A percentile compares a stretch with the other conserved stretches of the same genome.
phyloP scores from a whole-genome alignment of 495 filamentous ascomycete species.

The Penicillium daleae region DNA sequence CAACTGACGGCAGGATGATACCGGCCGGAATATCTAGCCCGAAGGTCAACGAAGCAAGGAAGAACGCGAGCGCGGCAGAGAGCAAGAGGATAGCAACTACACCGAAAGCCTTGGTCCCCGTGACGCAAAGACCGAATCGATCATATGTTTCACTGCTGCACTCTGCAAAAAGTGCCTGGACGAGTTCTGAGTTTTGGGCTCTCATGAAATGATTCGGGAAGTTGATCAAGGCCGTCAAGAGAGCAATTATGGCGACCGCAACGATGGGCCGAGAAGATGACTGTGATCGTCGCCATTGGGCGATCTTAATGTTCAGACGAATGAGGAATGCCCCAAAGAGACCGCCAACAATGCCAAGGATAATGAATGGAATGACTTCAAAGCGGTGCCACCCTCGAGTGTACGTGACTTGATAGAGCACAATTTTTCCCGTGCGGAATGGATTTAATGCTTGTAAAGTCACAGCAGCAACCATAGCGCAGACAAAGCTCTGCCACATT shows the following conservation, averaged over 20 bases:
- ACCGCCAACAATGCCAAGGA: slow-evolving; percentile 88
- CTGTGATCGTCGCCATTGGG: slow-evolving; percentile 71
- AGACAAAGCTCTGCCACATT: slow-evolving; percentile 99
- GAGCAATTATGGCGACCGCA: slow-evolving; percentile 75
- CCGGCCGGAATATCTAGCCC: slow-evolving; percentile 96
- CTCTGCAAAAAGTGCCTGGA: slow-evolving; percentile 90
- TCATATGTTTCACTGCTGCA: slow-evolving; percentile 79
- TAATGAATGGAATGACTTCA: slow-evolving; percentile 84
- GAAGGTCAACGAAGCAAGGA: slow-evolving; percentile 87
- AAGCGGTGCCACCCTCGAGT: slow-evolving; percentile 92
- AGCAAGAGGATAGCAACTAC: slow-evolving; percentile 80
- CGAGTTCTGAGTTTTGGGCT: slow-evolving; percentile 87
- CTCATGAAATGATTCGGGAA: slow-evolving; percentile 96
- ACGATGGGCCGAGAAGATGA: slow-evolving; percentile 64
- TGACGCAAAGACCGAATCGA: slow-evolving; percentile 84
- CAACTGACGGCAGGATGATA: slow-evolving; percentile 96
- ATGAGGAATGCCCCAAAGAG: slow-evolving; percentile 95
- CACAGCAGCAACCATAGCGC: slow-evolving; percentile 96
- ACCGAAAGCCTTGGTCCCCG: slow-evolving; percentile 67
- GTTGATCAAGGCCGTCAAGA: slow-evolving; percentile 85
- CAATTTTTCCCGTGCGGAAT: slow-evolving; percentile 93
- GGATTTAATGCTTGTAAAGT: slow-evolving; percentile 91
- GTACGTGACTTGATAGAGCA: slow-evolving; percentile 96
- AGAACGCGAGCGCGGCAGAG: slow-evolving; percentile 79
- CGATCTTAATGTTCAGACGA: slow-evolving; percentile 87